These are phyloP conservation scores for Pelargonium myrrhifolium DNA, from an alignment of 441 rosid genomes.

Conservation along the genomic window DNA sequence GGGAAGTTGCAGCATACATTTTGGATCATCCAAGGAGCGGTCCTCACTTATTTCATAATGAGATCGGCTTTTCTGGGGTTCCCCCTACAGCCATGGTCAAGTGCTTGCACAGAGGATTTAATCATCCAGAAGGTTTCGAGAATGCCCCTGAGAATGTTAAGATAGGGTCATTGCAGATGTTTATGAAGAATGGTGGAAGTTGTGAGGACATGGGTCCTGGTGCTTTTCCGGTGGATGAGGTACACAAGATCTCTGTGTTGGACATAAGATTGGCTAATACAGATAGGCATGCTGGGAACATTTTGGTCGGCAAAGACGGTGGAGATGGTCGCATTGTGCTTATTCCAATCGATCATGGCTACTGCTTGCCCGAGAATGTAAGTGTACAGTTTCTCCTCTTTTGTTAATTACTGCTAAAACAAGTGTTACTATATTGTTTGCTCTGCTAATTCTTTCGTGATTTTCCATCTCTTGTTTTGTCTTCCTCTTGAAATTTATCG, in stretches of 20 bases:
- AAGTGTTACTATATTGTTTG: not conserved
- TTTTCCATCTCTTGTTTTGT: no score
- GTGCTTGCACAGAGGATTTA: slow-evolving; percentile 64
- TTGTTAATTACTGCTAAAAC: not conserved
- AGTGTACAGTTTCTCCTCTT: slow-evolving; percentile 22
- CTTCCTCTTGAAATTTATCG: no score
- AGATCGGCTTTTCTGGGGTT: slow-evolving; percentile 78
- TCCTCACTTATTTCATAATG: slow-evolving; percentile 33
- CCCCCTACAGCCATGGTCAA: slow-evolving; percentile 74
- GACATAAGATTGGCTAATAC: slow-evolving; percentile 88
- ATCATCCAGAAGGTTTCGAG: slow-evolving; percentile 50
- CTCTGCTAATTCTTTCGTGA: no score
- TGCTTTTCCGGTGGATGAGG: slow-evolving; percentile 68
- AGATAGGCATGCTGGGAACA: slow-evolving; percentile 87
- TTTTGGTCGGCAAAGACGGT: slow-evolving; percentile 45
- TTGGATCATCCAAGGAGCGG: slow-evolving; percentile 77
- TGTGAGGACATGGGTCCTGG: slow-evolving; percentile 89
- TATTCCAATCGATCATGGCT: slow-evolving; percentile 94
- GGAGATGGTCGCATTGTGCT: slow-evolving; percentile 51
- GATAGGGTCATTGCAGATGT: slow-evolving; percentile 86
- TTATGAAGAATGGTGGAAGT: slow-evolving; percentile 64
- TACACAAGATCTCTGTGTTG: slow-evolving; percentile 79
- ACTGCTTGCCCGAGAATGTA: slow-evolving; percentile 83
- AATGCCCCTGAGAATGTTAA: slow-evolving; percentile 36
- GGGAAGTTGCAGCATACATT: slow-evolving; percentile 82